These are phyloP conservation scores for Leccinum truebloodii DNA, from an alignment of 768 basidiomycete genomes.

Conservation along the genomic window DNA sequence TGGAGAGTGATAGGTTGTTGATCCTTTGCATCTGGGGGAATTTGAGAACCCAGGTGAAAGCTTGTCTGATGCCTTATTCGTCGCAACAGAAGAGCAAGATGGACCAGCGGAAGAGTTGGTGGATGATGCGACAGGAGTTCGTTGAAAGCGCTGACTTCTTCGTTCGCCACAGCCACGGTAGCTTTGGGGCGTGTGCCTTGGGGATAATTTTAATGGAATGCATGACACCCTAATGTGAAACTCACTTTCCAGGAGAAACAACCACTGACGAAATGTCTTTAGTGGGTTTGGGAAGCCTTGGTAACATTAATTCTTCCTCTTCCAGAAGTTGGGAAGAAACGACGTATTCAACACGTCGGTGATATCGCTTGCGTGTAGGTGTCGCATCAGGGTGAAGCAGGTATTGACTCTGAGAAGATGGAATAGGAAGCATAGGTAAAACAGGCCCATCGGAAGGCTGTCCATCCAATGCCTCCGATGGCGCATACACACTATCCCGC, in stretches of 20 bases:
- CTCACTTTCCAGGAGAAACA: slow-evolving; percentile 20
- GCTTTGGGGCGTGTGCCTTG: slow-evolving; percentile 1
- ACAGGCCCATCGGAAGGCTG: slow-evolving; percentile 4
- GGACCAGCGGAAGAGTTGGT: not conserved
- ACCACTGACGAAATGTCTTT: not conserved
- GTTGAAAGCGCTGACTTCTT: slow-evolving; percentile 1
- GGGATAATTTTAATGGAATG: slow-evolving; percentile 12
- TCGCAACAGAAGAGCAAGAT: not conserved
- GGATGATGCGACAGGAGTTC: slow-evolving; percentile 5
- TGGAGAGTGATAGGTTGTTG: slow-evolving; percentile 3
- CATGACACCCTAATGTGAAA: not conserved
- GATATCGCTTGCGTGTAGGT: slow-evolving; percentile 38
- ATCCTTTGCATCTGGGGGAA: not conserved
- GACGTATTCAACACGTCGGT: slow-evolving; percentile 21
- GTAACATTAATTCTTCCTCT: slow-evolving; percentile 30
- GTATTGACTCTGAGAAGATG: slow-evolving; percentile 37
- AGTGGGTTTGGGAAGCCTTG: slow-evolving; percentile 4
- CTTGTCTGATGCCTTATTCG: slow-evolving; percentile 6
- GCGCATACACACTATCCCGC: not conserved
- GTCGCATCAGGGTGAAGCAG: slow-evolving; percentile 33
- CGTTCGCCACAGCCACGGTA: not conserved
- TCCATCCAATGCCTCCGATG: slow-evolving; percentile 1
- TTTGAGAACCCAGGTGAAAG: not conserved
- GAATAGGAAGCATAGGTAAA: slow-evolving; percentile 18
- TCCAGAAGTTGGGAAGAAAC: slow-evolving; percentile 36